Evolutionary conservation across 768 basidiomycete species (phyloP).

Genomic region (Termitomyces bulborhizus): DNA sequence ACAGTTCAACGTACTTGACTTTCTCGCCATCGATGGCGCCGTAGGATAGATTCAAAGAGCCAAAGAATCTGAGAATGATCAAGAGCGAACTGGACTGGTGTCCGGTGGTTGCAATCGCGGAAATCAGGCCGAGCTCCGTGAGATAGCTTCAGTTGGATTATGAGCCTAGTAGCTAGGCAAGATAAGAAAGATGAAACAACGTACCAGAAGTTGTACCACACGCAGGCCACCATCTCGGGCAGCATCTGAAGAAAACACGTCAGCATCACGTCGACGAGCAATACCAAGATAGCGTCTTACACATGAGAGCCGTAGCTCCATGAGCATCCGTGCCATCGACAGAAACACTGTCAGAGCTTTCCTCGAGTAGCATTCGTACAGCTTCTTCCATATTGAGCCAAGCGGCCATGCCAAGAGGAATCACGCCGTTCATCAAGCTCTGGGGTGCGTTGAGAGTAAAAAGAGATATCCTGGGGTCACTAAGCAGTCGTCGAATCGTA

Average conservation of each 20-base stretch:
- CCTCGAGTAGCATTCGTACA: constrained; percentile 61
- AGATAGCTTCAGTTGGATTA: constrained; percentile 36
- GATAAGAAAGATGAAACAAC: constrained; percentile 16
- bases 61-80: constrained; percentile 58
- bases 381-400: constrained; percentile 63
- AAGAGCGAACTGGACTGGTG: constrained; percentile 64
- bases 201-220: constrained; percentile 62
- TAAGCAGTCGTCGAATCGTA: constrained; percentile 49
- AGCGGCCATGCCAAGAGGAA: constrained; percentile 72
- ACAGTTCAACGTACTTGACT: constrained; percentile 38
- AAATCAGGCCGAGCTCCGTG: constrained; percentile 71
- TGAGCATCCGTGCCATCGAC: constrained; percentile 72
- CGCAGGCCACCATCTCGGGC: constrained; percentile 65
- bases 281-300: constrained; percentile 36
- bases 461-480: constrained; percentile 54
- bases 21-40: constrained; percentile 56
- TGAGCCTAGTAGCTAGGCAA: constrained; percentile 4
- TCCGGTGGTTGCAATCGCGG: constrained; percentile 65
- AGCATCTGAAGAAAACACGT: constrained; percentile 46
- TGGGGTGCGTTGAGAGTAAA: constrained; percentile 73
- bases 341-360: constrained; percentile 52
- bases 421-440: constrained; percentile 62
- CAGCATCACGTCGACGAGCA: constrained; percentile 15
- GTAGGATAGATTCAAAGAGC: constrained; percentile 62
- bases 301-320: constrained; percentile 81